Evolutionary conservation across 306 rosid species (phyloP), one percentile per base, ranked within the genome.

Genomic region (Neltuma alba): DNA sequence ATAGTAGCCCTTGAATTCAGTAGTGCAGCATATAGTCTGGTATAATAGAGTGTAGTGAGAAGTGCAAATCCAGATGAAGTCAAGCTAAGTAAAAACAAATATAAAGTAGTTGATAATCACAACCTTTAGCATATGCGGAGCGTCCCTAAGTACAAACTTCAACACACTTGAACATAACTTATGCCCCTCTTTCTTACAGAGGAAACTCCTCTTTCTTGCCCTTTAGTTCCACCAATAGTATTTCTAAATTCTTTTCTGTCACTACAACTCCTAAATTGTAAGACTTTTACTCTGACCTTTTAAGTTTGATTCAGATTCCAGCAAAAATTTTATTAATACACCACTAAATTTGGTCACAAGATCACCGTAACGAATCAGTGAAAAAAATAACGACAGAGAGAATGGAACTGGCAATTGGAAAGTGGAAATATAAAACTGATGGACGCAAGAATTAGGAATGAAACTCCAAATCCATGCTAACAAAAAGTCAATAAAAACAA

Each of bases 11-110:
- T 54, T 75, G 31, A 66, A 62, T 27, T 28, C 62, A 52, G 62
- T 9, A 21, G 23, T 54, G 79, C 40, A 64, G 52, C 44, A 67
- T 38, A 64, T 41, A 54, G 55, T 40, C 62, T 10, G 47, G 78
- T 23, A 77, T 50, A 36, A 66, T 33, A 13, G 45, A 34, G 38
- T 64, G n/a, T 16, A 31, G 3, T 18, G 70, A 64, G 70, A 34
- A 64, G 23, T 64, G 34, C 13, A 64, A 62, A 50, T 20, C 4
- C 15, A 57, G 63, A 57, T 57, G 30, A 57, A 57, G 33, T 57
- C 63, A 18, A 48, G 55, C 55, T 18, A 48, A 15, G 55, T 18
- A 48, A 9, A 4, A 48, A 48, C 23, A 48, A 3, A 55, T 21
- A 23, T 9, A 55, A 55, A 14, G 0, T n/a, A 21, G 14, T 23